Percentiles rank a stretch among this genome's conserved stretches.
Evolutionary conservation across 345 rosid species (phyloP).

Genomic region (Brassica nigra): DNA sequence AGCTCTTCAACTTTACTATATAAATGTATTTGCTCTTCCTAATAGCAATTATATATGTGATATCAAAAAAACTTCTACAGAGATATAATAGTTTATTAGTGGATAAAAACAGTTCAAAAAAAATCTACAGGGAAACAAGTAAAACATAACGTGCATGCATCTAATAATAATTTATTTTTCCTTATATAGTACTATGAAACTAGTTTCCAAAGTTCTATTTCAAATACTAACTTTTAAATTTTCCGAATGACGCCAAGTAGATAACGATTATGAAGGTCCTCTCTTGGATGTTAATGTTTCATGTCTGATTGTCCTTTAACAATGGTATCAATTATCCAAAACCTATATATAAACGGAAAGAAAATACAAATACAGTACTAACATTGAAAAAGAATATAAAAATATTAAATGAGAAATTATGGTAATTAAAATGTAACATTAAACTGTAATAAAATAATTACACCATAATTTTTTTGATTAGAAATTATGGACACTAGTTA

Average conservation of each 20-base stretch:
- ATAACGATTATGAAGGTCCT: slow-evolving; percentile 32
- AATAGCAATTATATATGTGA: not conserved
- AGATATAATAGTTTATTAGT: no score
- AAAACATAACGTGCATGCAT: slow-evolving; percentile 37
- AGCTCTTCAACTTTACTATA: not conserved
- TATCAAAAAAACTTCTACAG: not conserved
- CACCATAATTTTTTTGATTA: not conserved
- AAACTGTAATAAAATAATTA: no score
- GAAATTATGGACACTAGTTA: no score
- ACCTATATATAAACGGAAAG: not conserved
- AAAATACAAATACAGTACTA: not conserved
- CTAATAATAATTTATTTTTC: slow-evolving; percentile 4
- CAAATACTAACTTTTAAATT: not conserved
- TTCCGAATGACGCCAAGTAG: slow-evolving; percentile 19
- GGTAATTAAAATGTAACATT: not conserved
- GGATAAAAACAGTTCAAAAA: no score
- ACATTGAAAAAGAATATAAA: not conserved
- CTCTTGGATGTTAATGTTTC: slow-evolving; percentile 30
- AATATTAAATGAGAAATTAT: not conserved
- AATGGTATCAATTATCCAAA: slow-evolving; percentile 1
- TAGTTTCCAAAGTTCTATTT: slow-evolving; percentile 4
- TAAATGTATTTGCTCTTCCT: not conserved
- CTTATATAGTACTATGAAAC: slow-evolving; percentile 5
- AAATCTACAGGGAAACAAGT: slow-evolving; percentile 17
- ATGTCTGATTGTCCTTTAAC: slow-evolving; percentile 12